Percentiles rank a stretch among this genome's conserved stretches.
These are phyloP conservation scores for Colletotrichum zoysiae DNA, from an alignment of 2,329 filamentous ascomycete species.

Conservation along the genomic window DNA sequence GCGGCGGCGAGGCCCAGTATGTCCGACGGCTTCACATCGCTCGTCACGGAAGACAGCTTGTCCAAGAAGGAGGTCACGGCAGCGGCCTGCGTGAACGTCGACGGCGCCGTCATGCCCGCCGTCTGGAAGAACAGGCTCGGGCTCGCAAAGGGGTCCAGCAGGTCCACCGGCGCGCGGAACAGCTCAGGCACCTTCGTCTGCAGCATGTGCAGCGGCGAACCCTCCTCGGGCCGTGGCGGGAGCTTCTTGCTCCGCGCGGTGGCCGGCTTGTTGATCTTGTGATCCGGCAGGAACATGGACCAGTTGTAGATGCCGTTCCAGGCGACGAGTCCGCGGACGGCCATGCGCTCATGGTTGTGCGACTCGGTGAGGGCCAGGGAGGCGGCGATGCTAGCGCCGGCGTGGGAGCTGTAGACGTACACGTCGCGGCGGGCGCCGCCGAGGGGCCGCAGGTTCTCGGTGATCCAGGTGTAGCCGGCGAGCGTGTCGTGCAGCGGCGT, in stretches of 20 bases:
- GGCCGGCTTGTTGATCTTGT: conserved; percentile 56
- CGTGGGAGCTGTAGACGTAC: conserved; percentile 68
- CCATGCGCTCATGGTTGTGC: conserved; percentile 56
- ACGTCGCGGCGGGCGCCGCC: conserved; percentile 54
- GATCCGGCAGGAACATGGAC: conserved; percentile 70
- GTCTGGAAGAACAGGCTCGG: conserved; percentile 70
- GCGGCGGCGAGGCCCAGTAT: conserved; percentile 16
- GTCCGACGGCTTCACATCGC: conserved; percentile 37
- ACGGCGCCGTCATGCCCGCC: conserved; percentile 60
- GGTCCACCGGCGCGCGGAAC: conserved; percentile 61
- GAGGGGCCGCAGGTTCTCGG: conserved; percentile 57
- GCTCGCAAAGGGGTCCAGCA: conserved; percentile 73
- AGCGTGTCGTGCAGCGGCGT: conserved; percentile 68
- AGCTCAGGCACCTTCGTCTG: conserved; percentile 54
- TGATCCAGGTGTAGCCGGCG: conserved; percentile 67
- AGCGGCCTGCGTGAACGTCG: conserved; percentile 54
- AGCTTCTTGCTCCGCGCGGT: conserved; percentile 30
- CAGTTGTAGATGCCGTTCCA: conserved; percentile 75
- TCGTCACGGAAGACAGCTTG: conserved; percentile 42
- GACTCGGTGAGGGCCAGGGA: conserved; percentile 70
- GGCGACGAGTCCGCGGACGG: conserved; percentile 65
- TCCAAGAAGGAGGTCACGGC: conserved; percentile 42
- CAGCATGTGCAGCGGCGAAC: conserved; percentile 54
- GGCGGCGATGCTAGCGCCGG: conserved; percentile 69
- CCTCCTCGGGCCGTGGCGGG: conserved; percentile 45